Evolutionary conservation across 2,329 filamentous ascomycete genomes (phyloP), one percentile per base, ranked within the genome.

Genomic region (Emericellopsis cladophorae): DNA sequence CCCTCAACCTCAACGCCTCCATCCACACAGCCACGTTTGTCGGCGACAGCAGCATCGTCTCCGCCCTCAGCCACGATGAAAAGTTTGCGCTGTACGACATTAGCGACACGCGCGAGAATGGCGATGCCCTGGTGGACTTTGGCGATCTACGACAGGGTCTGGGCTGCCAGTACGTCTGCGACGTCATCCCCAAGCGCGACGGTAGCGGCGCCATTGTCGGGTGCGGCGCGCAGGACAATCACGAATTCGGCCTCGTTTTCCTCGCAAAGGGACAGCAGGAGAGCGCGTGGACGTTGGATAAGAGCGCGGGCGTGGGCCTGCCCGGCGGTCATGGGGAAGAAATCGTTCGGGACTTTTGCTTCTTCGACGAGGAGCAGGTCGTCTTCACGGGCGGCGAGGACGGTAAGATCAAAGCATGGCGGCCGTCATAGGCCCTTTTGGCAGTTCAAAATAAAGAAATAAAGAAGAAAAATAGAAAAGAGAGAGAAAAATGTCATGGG

Each of bases 51-150:
- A 29, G 26, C 26, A 73, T 82, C 51, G 72, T 88, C 26, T 86
- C 78, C 47, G 82, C 81, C 4, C 61, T 89, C 9, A 85, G 81
- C 1, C 83, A 87, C 44, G 85, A 90, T 54, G 85, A 92, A 64
- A 79, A 76, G 44, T 74, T 88, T 46, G 79, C 81, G 15, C 70
- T 88, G 43, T 87, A 88, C 55, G 74, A 80, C 45, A 64, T 84
- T 42, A 74, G 77, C 37, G 81, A 82, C 46, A 72, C 73, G 32
- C 64, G 67, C n/a, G 71, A 74, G 36, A 73, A 74, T 15, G 79
- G 76, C 9, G 65, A 70, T 2, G 71, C 75, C 2, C 64, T 64
- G 1, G 55, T 58, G 18, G 64, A 75, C 46, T 80, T 85, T 52
- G 84, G 84, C 3, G 84, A 92, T 53, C 66, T 87, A 54, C 68